Percentiles rank a stretch among this genome's conserved stretches.
Conservation (phyloP, 2,329 filamentous ascomycete genomes). For the Leptographium lundbergii region DNA sequence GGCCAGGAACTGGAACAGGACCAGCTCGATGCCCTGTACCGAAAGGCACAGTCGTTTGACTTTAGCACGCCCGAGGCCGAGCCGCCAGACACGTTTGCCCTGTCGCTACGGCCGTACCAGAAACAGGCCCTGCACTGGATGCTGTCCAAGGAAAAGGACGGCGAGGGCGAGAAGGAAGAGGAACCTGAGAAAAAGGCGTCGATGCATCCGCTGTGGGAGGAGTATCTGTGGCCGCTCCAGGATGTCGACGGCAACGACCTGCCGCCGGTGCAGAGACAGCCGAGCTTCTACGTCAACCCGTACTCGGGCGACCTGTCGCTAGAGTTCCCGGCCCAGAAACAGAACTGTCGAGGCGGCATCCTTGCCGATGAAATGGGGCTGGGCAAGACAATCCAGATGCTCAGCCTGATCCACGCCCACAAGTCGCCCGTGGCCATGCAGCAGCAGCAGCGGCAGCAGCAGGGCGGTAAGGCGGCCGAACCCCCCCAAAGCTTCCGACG, state of each 20-base stretch:
- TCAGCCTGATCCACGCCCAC: slow-evolving; percentile 82
- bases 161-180: slow-evolving; percentile 31
- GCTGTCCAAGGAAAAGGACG: slow-evolving; percentile 78
- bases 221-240: slow-evolving; percentile 79
- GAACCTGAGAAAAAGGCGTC: slow-evolving; percentile 34
- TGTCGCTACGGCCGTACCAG: slow-evolving; percentile 83
- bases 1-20: slow-evolving; percentile 88
- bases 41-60: slow-evolving; percentile 93
- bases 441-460: slow-evolving; percentile 9
- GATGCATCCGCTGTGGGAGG: slow-evolving; percentile 97
- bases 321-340: slow-evolving; percentile 85
- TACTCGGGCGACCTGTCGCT: slow-evolving; percentile 91
- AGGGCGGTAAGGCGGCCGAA: not conserved
- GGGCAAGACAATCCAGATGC: slow-evolving; percentile 97
- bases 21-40: slow-evolving; percentile 86
- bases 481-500: slow-evolving; percentile 32
- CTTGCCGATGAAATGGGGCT: slow-evolving; percentile 96
- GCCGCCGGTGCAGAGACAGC: slow-evolving; percentile 49
- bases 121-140: slow-evolving; percentile 96
- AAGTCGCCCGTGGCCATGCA: slow-evolving; percentile 40
- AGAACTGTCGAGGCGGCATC: slow-evolving; percentile 86
- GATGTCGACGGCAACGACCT: slow-evolving; percentile 76
- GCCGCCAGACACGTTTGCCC: slow-evolving; percentile 66
- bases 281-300: slow-evolving; percentile 86
- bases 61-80: slow-evolving; percentile 82